A percentile compares a stretch with the other conserved stretches of the same genome.
These are phyloP conservation scores for Proteromonas lacertae DNA, from an alignment of 352 stramenopile species.

Conservation along the genomic window DNA sequence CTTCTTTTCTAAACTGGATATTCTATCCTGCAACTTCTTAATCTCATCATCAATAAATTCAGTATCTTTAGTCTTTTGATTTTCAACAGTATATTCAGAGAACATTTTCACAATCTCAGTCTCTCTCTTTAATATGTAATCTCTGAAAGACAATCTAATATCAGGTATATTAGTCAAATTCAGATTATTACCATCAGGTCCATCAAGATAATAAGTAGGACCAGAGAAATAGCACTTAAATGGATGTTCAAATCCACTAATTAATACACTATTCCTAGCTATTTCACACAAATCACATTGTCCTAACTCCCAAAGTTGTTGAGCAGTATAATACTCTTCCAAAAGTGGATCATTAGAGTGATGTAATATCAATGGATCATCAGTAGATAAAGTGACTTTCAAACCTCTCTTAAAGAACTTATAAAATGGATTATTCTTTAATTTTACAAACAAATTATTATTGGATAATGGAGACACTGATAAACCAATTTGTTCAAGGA, in stretches of 20 bases:
- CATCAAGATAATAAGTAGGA: slow-evolving; percentile 54
- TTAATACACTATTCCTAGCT: slow-evolving; percentile 79
- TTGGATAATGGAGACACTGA: slow-evolving; percentile 66
- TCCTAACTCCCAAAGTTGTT: slow-evolving; percentile 46
- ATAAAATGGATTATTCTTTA: slow-evolving; percentile 66
- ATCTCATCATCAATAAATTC: too few species aligned
- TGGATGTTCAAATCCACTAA: slow-evolving; percentile 80
- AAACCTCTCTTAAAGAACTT: slow-evolving; percentile 69
- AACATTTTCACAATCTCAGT: too few species aligned
- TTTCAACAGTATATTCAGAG: too few species aligned
- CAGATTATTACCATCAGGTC: too few species aligned
- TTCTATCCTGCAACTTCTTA: too few species aligned
- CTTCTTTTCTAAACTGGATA: too few species aligned
- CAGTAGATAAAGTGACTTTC: slow-evolving; percentile 87
- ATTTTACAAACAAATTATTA: slow-evolving; percentile 74
- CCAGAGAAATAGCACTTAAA: slow-evolving; percentile 89
- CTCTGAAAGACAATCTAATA: too few species aligned
- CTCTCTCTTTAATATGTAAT: too few species aligned
- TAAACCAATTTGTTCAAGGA: slow-evolving; percentile 71
- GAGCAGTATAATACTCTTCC: slow-evolving; percentile 63
- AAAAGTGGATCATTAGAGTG: slow-evolving; percentile 88
- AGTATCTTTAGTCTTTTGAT: too few species aligned
- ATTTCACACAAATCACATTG: slow-evolving; percentile 92
- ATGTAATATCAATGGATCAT: slow-evolving; percentile 90
- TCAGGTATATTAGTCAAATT: too few species aligned